Evolutionary conservation across 2,329 filamentous ascomycete species (phyloP), one percentile per base, ranked within the genome.

Genomic region (Aspergillus vadensis): DNA sequence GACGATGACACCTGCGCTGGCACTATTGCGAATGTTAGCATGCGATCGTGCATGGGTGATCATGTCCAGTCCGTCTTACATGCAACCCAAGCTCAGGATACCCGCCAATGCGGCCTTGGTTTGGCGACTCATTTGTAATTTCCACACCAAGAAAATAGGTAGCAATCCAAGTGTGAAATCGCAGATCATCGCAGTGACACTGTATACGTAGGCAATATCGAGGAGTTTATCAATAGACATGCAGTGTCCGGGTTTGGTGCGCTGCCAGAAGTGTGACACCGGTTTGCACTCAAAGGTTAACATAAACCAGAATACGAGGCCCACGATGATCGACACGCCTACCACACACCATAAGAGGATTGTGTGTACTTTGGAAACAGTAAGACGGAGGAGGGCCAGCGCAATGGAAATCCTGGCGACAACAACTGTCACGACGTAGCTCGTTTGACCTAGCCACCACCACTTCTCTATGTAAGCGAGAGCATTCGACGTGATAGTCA

Each of bases 401-500:
- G 78, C 81, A 55, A 86, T 81, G 1, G 83, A 80, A 39, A 84
- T 75, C 60, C 84, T 84, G 49, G 83, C 76, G 12, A 81, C 68
- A 41, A 79, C 76, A 21, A 77, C 82, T 5, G 78, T 76, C 57
- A 82, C 69, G 7, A 81, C 78, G 68, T 86, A 86, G 63, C 80
- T 79, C n/a, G 82, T 72, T 65, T 85, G 83, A 64, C 82, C 83
- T n/a, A 85, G 77, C 74, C 81, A 86, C 82, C 82, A 86, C 71
- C 72, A 76, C 74, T 76, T 19, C 32, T 38, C 9, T 44, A 38
- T 23, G 41, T 38, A 55, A 47, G 17, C 25, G 15, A 55, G 10
- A 27, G 21, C 6, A 17, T 4, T 15, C 10, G 5, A 39, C 12
- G 12, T 21, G 15, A 38, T 52, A 32, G 14, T 38, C 27, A 23